Percentiles rank a stretch among this genome's conserved stretches.
phyloP scores from a whole-genome alignment of 805 yeast species.

The Metschnikowia vanudenii region DNA sequence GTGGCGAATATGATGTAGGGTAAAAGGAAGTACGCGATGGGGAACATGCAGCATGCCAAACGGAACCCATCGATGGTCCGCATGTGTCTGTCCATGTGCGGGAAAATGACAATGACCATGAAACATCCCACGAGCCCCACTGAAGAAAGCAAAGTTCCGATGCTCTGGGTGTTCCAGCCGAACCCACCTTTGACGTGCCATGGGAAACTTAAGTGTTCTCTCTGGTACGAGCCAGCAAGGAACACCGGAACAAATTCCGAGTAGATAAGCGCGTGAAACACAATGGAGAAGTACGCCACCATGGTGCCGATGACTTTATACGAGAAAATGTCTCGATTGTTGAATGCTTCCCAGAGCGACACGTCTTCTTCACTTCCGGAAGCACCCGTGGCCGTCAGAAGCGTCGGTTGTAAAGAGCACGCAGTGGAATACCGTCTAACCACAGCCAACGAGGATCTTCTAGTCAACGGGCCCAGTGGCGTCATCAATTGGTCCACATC shows the following conservation, averaged over 20 bases:
- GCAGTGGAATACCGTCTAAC: slow-evolving; percentile 20
- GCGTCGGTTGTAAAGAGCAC: slow-evolving; percentile 17
- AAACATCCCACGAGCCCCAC: slow-evolving; percentile 56
- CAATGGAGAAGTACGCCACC: slow-evolving; percentile 38
- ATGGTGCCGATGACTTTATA: slow-evolving; percentile 32
- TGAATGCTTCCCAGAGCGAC: slow-evolving; percentile 18
- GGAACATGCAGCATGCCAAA: slow-evolving; percentile 39
- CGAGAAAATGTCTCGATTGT: slow-evolving; percentile 26
- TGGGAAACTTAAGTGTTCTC: slow-evolving; percentile 43
- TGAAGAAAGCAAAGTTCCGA: slow-evolving; percentile 50
- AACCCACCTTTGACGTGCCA: slow-evolving; percentile 52
- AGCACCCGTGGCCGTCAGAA: slow-evolving; percentile 10
- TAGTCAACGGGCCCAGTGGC: slow-evolving; percentile 6
- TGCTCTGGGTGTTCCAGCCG: slow-evolving; percentile 44
- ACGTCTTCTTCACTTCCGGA: slow-evolving; percentile 13
- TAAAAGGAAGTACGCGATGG: slow-evolving; percentile 43
- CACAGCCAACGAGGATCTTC: slow-evolving; percentile 15
- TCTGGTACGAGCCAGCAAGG: slow-evolving; percentile 37
- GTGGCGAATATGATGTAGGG: slow-evolving; percentile 51
- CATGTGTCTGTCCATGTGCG: slow-evolving; percentile 47
- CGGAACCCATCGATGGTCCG: slow-evolving; percentile 47
- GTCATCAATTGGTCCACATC: slow-evolving; percentile 5
- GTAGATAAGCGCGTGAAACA: slow-evolving; percentile 49
- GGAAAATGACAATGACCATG: slow-evolving; percentile 50
- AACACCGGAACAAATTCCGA: slow-evolving; percentile 57